Conservation (phyloP, 768 basidiomycete genomes). For the Tubosaeta sp. region DNA sequence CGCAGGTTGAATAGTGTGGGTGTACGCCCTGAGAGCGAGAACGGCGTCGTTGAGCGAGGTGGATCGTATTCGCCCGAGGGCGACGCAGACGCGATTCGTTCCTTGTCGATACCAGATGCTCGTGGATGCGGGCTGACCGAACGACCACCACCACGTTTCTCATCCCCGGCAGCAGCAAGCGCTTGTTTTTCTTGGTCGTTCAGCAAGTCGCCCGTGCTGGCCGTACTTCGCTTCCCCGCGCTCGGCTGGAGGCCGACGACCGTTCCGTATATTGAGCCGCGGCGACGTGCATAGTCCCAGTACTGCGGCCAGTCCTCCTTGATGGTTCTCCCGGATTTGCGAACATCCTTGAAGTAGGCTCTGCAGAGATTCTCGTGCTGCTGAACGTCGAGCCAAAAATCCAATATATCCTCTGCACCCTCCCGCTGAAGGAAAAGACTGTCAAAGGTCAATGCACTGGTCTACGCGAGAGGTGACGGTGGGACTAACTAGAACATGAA, state of each 20-base stretch:
- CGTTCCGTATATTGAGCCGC: constrained; percentile 91
- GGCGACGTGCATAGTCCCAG: constrained; percentile 86
- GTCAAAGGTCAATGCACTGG: constrained; percentile 4
- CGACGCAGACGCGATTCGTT: constrained; percentile 41
- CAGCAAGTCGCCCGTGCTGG: constrained; percentile 71
- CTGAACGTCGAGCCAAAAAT: constrained; percentile 99
- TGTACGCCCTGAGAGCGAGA: constrained; percentile 70
- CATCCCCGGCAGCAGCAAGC: constrained; percentile 45
- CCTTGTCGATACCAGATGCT: constrained; percentile 33
- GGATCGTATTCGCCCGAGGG: constrained; percentile 46
- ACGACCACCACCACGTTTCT: constrained; percentile 45
- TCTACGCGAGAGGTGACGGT: not conserved
- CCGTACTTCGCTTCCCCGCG: constrained; percentile 71
- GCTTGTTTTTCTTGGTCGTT: constrained; percentile 68
- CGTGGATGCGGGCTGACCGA: constrained; percentile 59
- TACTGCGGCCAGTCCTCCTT: constrained; percentile 99
- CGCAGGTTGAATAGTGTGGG: constrained; percentile 72
- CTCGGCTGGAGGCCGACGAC: constrained; percentile 71
- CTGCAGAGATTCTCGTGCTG: constrained; percentile 99
- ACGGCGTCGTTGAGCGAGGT: constrained; percentile 73
- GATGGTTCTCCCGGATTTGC: constrained; percentile 88
- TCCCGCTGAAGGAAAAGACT: constrained; percentile 96
- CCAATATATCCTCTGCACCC: constrained; percentile 92
- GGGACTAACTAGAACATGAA: constrained; percentile 96
- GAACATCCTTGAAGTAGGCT: constrained; percentile 98